phyloP scores from a whole-genome alignment of 176 grass and related monocot genomes.

The Dactylis glomerata region DNA sequence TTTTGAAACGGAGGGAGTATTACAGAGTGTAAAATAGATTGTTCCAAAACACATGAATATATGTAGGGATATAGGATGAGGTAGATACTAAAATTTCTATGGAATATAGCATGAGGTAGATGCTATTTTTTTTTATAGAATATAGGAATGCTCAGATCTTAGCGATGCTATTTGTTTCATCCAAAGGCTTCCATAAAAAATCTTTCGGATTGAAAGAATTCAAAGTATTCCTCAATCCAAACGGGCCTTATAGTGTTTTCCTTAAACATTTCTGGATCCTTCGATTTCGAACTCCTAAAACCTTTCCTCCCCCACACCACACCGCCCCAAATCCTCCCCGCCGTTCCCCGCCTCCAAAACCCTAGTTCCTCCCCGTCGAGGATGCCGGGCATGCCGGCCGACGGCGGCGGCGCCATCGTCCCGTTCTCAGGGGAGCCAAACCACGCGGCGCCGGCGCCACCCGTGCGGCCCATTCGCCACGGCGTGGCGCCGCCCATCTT shows the following conservation, averaged over 20 bases:
- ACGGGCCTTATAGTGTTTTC: background rate
- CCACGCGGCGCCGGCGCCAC: conserved; percentile 24
- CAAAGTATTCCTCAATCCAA: too few relatives aligned
- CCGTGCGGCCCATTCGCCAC: conserved; percentile 58
- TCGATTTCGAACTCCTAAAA: conserved; percentile 11
- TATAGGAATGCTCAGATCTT: too few relatives aligned
- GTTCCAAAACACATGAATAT: too few relatives aligned
- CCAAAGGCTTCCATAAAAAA: too few relatives aligned
- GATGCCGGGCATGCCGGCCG: conserved; percentile 75
- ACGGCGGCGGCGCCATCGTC: conserved; percentile 49
- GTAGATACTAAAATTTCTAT: too few relatives aligned
- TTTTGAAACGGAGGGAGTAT: too few relatives aligned
- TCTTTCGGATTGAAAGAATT: too few relatives aligned
- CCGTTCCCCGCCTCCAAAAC: conserved; percentile 35
- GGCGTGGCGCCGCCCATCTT: conserved; percentile 58
- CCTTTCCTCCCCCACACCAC: background rate
- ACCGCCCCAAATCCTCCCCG: background rate
- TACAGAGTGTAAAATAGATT: too few relatives aligned
- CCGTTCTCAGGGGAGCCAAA: conserved; percentile 52
- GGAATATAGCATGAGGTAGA: too few relatives aligned
- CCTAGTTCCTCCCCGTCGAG: conserved; percentile 34
- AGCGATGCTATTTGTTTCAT: too few relatives aligned
- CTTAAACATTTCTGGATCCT: background rate
- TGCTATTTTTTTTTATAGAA: too few relatives aligned
- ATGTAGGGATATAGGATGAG: too few relatives aligned